Evolutionary conservation across 345 rosid species (phyloP).

Genomic region (Camelina laxa): DNA sequence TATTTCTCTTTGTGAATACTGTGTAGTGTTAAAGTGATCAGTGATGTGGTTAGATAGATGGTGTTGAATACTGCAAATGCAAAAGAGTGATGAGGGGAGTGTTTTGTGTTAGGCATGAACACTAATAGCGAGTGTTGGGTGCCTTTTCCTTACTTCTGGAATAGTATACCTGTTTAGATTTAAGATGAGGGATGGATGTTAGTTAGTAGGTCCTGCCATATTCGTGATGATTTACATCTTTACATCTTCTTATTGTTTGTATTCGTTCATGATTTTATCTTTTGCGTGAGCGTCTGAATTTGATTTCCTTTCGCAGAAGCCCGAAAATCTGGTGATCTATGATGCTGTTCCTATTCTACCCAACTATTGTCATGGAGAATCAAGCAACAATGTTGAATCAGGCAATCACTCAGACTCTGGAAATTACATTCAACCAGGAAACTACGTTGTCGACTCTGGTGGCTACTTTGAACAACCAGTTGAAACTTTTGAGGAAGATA

Average conservation of each 20-base stretch:
- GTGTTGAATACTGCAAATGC: not conserved
- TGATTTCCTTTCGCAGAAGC: constrained; percentile 49
- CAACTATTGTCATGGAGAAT: constrained; percentile 60
- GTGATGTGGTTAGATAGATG: not conserved
- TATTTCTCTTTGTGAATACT: not conserved
- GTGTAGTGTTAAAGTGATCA: not conserved
- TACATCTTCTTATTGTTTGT: not conserved
- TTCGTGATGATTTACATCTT: constrained; percentile 8
- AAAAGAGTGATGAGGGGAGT: not conserved
- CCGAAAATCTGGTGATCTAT: constrained; percentile 45
- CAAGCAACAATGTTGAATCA: constrained; percentile 59
- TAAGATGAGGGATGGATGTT: not conserved
- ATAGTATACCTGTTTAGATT: not conserved
- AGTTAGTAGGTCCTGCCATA: constrained; percentile 11
- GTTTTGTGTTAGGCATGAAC: not conserved
- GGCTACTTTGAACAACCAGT: constrained; percentile 43
- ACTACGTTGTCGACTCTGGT: constrained; percentile 42
- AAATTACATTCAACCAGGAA: constrained; percentile 33
- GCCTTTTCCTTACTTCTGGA: not conserved
- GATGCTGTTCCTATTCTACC: constrained; percentile 51
- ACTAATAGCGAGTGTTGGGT: not conserved
- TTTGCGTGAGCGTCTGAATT: constrained; percentile 6
- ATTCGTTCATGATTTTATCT: constrained; percentile 9
- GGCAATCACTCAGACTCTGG: constrained; percentile 42
- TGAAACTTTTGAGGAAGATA: constrained; percentile 54